A percentile compares a stretch with the other conserved stretches of the same genome.
These are phyloP conservation scores for Populus hybrid DNA, from an alignment of 441 rosid genomes.

Conservation along the genomic window DNA sequence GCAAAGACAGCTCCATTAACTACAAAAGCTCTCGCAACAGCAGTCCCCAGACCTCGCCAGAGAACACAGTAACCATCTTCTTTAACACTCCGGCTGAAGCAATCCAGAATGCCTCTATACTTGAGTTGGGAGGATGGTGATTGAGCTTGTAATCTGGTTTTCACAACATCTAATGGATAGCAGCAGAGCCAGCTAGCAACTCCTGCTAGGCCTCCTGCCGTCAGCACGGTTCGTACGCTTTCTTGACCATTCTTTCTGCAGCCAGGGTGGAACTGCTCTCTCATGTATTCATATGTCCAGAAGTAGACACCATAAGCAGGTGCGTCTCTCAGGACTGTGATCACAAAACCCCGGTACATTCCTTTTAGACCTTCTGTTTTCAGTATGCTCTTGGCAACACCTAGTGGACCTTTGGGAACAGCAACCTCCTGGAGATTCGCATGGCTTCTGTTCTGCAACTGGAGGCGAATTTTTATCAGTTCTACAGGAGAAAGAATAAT, in stretches of 20 bases:
- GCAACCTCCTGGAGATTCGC: slow-evolving; percentile 15
- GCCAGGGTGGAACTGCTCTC: slow-evolving; percentile 87
- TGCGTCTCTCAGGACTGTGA: slow-evolving; percentile 82
- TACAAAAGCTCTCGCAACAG: slow-evolving; percentile 88
- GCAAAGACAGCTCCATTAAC: slow-evolving; percentile 91
- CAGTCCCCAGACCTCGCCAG: slow-evolving; percentile 94
- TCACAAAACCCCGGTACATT: slow-evolving; percentile 66
- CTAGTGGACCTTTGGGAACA: slow-evolving; percentile 49
- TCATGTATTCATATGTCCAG: slow-evolving; percentile 79
- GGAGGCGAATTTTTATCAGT: slow-evolving; percentile 25
- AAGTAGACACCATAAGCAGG: slow-evolving; percentile 88
- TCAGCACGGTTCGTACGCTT: slow-evolving; percentile 66
- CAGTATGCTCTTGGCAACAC: slow-evolving; percentile 59
- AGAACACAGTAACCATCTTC: slow-evolving; percentile 72
- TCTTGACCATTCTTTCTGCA: slow-evolving; percentile 76
- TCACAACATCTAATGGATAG: slow-evolving; percentile 83
- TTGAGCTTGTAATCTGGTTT: slow-evolving; percentile 82
- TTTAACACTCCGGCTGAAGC: slow-evolving; percentile 60
- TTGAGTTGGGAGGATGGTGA: slow-evolving; percentile 33
- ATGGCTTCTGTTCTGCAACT: slow-evolving; percentile 41
- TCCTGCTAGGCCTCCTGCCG: slow-evolving; percentile 89
- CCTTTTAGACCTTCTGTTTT: slow-evolving; percentile 59
- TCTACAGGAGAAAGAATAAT: slow-evolving; percentile 74
- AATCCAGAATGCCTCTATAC: slow-evolving; percentile 69
- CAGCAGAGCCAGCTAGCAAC: slow-evolving; percentile 91